Evolutionary conservation across 306 rosid genomes (phyloP).

Genomic region (Trifolium fragiferum): DNA sequence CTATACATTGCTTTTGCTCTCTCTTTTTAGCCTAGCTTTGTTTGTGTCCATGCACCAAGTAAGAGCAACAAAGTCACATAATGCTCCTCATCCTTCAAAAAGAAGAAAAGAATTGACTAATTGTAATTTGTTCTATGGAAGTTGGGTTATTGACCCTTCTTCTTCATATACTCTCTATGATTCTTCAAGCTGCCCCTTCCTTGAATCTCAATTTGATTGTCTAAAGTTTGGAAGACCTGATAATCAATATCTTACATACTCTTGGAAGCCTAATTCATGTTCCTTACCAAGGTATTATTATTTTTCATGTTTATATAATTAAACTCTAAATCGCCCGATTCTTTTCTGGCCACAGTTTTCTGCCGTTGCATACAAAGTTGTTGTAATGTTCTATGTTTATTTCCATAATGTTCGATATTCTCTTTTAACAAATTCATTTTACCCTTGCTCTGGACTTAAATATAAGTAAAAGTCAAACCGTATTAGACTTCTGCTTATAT

Average conservation of each 20-base stretch:
- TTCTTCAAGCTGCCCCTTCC: constrained; percentile 72
- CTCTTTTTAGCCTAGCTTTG: constrained; percentile 47
- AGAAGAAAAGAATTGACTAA: constrained; percentile 52
- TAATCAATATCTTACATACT: constrained; percentile 72
- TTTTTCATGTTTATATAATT: not conserved
- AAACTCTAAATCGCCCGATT: too few species aligned
- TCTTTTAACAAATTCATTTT: not conserved
- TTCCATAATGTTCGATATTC: too few species aligned
- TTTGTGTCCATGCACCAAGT: constrained; percentile 46
- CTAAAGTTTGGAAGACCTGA: constrained; percentile 77
- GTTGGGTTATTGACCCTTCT: constrained; percentile 66
- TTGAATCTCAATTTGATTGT: constrained; percentile 81
- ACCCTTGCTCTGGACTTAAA: too few species aligned
- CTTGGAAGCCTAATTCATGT: constrained; percentile 88
- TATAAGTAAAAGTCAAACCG: too few species aligned
- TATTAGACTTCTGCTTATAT: too few species aligned
- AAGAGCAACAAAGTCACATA: constrained; percentile 49
- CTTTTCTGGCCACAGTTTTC: too few species aligned
- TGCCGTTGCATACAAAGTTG: too few species aligned
- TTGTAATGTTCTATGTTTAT: too few species aligned
- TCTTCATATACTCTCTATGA: constrained; percentile 73
- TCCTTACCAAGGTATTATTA: constrained; percentile 84
- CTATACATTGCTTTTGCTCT: constrained; percentile 41
- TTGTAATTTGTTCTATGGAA: constrained; percentile 77
- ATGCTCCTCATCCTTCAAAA: constrained; percentile 46